Base-by-base conservation (phyloP, 345 rosid genomes). In the Iberis pinnata region DNA sequence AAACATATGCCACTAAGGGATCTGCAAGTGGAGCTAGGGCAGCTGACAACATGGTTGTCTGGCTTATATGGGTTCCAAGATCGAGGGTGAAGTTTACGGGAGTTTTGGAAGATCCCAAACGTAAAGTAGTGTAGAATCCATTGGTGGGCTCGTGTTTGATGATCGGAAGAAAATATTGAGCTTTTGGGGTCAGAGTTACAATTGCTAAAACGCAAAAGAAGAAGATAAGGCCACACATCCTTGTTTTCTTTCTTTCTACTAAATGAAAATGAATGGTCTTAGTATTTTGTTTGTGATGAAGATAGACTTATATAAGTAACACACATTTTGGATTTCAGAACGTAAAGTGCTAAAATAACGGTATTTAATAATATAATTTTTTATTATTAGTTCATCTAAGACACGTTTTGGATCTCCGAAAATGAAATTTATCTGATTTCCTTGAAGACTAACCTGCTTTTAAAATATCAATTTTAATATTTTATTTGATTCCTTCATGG, bases 51-150 rank as follows among this genome's bases (percentile, higher is more conserved):
- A n/a, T n/a, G n/a, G n/a, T n/a, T n/a, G n/a, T n/a, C n/a, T n/a
- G n/a, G n/a, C n/a, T n/a, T n/a, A n/a, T n/a, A 14, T 46, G 18
- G 19, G 44, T 48, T 35, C 17, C 45, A 2, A 58, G 17, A 16
- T 58, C 53, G 16, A 58, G 63, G 53, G 46, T n/a, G 27, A 58
- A 24, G 54, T 35, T 35, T 3, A 35, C 1, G 18, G 44, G 43
- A 12, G 35, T 3, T 35, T 7, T 33, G 7, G 71, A 39, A 13
- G 75, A 24, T 4, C 77, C 70, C 12, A 63, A 29, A 8, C 48
- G 11, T 12, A 76, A 15, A 9, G 60, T 42, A 41, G 80, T 63
- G 48, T 60, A 56, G 32, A 70, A 66, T 45, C 62, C 82, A 33
- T 48, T 70, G 16, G 75, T 68, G 18, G 62, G 6, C 6, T 59